Base-by-base conservation (phyloP, 768 basidiomycete genomes). In the Psilocybe azurescens region DNA sequence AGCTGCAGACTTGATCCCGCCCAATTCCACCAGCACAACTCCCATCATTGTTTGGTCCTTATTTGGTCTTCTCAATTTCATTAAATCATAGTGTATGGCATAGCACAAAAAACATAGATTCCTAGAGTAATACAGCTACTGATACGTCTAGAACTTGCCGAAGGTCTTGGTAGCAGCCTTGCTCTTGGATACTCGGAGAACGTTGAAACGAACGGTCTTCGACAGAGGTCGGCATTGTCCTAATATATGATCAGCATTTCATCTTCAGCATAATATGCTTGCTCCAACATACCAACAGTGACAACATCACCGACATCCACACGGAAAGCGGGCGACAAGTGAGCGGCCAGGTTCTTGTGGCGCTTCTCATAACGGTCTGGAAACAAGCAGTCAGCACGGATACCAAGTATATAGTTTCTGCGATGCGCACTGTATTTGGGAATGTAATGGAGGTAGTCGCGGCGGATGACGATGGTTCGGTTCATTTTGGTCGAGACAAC, bases 401-500 rank as follows among this genome's bases (percentile, higher is more conserved):
- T 30, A 30, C 13, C 9, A 1, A 8, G 33, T 24, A 28, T 33
- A 32, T 28, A 41, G 14, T 33, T 38, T 44, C 29, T 47, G 11
- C 5, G 7, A 24, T 44, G 44, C 93, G 74, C 76, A 95, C 93
- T 92, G 87, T 99, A 99, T 86, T 99, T 99, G 69, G 96, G 94
- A 77, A 99, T 87, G 82, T 95, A 99, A 82, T 95, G 94, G 52
- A 95, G 87, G 79, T 94, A 94, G 79, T 95, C 92, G 67, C 92
- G 84, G 66, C 97, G 95, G 81, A 99, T 95, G 80, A 99, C 88
- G 75, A 98, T 86, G 62, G 97, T 99, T 75, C 97, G 94, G 76
- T 91, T 97, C 97, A 99, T 99, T 86, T 99, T 99, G 51, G 96
- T 97, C 56, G 97, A 99, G 64, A 98, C 84, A 65, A 99, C 97